Evolutionary conservation across 306 rosid genomes (phyloP).

Genomic region (Dalbergia cochinchinensis): DNA sequence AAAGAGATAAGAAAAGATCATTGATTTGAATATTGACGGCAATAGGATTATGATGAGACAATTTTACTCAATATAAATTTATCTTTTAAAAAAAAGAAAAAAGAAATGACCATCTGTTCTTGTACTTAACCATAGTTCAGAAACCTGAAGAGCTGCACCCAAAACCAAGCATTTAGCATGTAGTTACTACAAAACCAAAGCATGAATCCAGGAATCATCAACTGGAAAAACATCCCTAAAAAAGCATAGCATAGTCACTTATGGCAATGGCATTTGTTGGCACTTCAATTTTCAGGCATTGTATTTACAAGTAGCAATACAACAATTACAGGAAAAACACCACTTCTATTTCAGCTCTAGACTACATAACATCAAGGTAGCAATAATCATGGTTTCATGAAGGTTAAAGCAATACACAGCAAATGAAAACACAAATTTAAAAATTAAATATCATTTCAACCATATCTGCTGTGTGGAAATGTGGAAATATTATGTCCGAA

Average conservation of each 20-base stretch:
- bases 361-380: constrained; percentile 11
- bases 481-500: constrained; percentile 6
- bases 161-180: neutral
- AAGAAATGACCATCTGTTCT: neutral
- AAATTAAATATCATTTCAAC: neutral
- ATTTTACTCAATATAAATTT: neutral
- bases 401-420: constrained; percentile 37
- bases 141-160: neutral
- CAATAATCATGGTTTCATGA: constrained; percentile 2
- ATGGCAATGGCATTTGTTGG: neutral
- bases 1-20: constrained; percentile 27
- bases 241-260: neutral
- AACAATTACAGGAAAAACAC: constrained; percentile 5
- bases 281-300: constrained; percentile 19
- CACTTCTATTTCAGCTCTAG: constrained; percentile 31
- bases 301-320: neutral
- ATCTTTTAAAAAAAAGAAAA: neutral
- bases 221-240: neutral
- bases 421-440: constrained; percentile 26
- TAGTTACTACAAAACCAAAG: constrained; percentile 9
- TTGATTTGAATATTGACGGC: neutral
- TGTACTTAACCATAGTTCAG: too few species aligned
- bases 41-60: constrained; percentile 26
- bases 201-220: neutral
- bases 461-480: neutral